These are phyloP conservation scores for Chondrus crispus DNA, from an alignment of 23 red algal species.

Conservation along the genomic window DNA sequence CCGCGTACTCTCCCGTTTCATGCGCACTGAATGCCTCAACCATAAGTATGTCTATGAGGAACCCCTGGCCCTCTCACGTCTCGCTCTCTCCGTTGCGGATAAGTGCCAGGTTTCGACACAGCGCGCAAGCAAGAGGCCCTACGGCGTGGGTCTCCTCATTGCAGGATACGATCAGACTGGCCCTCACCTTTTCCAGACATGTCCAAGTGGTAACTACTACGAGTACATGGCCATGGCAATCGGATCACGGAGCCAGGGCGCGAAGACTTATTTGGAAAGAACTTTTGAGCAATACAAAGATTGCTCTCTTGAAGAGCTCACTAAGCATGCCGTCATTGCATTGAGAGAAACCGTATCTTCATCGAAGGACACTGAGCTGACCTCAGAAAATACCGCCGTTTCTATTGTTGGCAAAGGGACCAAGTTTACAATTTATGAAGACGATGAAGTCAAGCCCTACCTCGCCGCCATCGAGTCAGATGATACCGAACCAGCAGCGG, in stretches of 20 bases:
- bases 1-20: conserved; percentile 82
- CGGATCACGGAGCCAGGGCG: conserved; percentile 89
- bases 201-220: conserved; percentile 92
- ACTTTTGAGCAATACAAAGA: conserved; percentile 55
- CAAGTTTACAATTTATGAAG: conserved; percentile 80
- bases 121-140: conserved; percentile 91
- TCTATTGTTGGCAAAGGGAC: conserved; percentile 80
- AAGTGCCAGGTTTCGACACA: conserved; percentile 95
- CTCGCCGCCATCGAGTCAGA: conserved; percentile 67
- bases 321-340: conserved; percentile 77
- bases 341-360: conserved; percentile 93
- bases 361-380: conserved; percentile 84
- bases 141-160: conserved; percentile 92
- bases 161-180: conserved; percentile 87
- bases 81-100: conserved; percentile 90
- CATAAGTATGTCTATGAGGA: conserved; percentile 89
- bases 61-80: conserved; percentile 77
- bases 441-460: conserved; percentile 75
- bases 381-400: conserved; percentile 80
- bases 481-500: conserved; percentile 28
- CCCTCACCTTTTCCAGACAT: conserved; percentile 93
- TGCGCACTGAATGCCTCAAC: conserved; percentile 93
- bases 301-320: conserved; percentile 62
- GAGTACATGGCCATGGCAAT: conserved; percentile 94
- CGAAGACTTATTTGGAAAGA: conserved; percentile 93